Evolutionary conservation across 108 stramenopile species (phyloP), one percentile per base, ranked within the genome.

Genomic region (Skeletonema tropicum): DNA sequence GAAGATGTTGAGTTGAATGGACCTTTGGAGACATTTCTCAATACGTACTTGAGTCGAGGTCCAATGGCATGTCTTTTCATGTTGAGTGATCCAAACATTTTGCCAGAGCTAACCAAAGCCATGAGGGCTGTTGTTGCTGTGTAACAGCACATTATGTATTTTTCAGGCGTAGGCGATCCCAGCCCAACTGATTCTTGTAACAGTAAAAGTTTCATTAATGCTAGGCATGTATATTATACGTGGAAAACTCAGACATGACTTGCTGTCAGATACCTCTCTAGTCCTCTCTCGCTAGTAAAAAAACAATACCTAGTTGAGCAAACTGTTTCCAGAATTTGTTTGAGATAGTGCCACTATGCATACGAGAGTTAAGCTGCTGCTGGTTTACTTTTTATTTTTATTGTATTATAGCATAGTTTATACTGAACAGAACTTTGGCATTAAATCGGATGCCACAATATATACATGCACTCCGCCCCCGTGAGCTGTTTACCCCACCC

Each of bases 51-150:
- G 25, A 35, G 64, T 57, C 35, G 82, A 21, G 89, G 89, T 13
- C 89, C 89, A 15, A 83, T 90, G 75, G 86, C 89, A 39, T 90
- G 89, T 63, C 77, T 90, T 1, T 69, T 60, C 19, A 86, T 90
- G 83, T 52, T 90, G 19, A 83, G 84, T 29, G 89, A 90, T 69
- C 84, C 85, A 1, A 74, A 86, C 5, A 57, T 90, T 15, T 61
- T 90, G 5, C 87, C 89, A 6, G 82, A 88, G 63, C 66, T 90
- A 30, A 90, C 89, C 7, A 38, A 76, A 58, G 89, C 89, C 13
- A 88, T 90, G 87, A 71, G 89, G 57, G 87, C 88, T 25, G 74
- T 85, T 46, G 23, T n/a, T 25, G 74, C 83, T 46, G 23, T n/a
- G 15, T 45, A 45, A 67, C 38, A 45, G 5, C 26, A 29, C 26